A percentile compares a stretch with the other conserved stretches of the same genome.
phyloP scores from a whole-genome alignment of 495 filamentous ascomycete genomes.

The Trichodelitschia bisporula region DNA sequence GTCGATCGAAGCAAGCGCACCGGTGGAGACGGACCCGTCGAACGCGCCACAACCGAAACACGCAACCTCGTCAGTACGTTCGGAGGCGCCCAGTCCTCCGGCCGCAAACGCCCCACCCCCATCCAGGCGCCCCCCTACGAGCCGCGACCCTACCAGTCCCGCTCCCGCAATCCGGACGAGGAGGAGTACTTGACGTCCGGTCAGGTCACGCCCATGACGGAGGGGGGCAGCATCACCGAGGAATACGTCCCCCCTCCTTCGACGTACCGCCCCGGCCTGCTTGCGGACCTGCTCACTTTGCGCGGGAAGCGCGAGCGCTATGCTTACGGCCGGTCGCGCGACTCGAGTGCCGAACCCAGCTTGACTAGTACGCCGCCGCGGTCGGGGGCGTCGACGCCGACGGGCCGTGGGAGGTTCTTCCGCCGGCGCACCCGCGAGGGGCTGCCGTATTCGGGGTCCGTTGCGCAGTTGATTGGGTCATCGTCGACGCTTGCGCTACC shows the following conservation, averaged over 20 bases:
- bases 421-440: slow-evolving; percentile 24
- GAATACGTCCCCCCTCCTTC: slow-evolving; percentile 42
- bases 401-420: slow-evolving; percentile 38
- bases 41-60: too few relatives aligned
- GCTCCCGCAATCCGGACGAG: too few relatives aligned
- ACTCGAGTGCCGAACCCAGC: slow-evolving; percentile 1
- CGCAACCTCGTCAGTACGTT: too few relatives aligned
- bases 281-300: slow-evolving; percentile 47
- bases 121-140: too few relatives aligned
- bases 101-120: too few relatives aligned
- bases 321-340: slow-evolving; percentile 2
- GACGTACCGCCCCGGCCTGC: slow-evolving; percentile 50
- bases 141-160: too few relatives aligned
- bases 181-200: too few relatives aligned
- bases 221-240: slow-evolving; percentile 24
- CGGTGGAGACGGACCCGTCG: too few relatives aligned
- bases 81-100: too few relatives aligned
- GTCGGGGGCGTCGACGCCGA: slow-evolving; percentile 29
- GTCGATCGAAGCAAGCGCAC: background rate
- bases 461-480: slow-evolving; percentile 30
- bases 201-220: slow-evolving; percentile 11
- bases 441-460: slow-evolving; percentile 25
- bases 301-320: slow-evolving; percentile 1
- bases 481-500: slow-evolving; percentile 25
- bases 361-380: slow-evolving; percentile 17